Evolutionary conservation across 176 grass and related monocot genomes (phyloP), one percentile per base, ranked within the genome.

Genomic region (Aegilops sharonensis): DNA sequence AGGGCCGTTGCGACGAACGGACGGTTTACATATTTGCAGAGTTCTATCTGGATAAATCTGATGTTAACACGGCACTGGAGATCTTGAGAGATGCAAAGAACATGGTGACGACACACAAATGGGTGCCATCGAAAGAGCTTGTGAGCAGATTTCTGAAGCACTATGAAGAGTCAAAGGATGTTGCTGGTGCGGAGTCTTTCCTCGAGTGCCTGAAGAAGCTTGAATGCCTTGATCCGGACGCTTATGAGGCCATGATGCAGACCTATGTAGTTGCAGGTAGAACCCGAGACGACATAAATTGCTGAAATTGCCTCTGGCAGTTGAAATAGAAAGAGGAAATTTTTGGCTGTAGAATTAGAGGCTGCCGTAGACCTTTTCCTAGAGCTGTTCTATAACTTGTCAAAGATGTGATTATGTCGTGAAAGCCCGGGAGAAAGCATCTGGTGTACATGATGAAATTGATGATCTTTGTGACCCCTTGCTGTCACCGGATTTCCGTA

Each of bases 111-210:
- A 2, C 54, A 21, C 54, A 9, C 54, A 59, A 59, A 59, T 59
- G 54, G 54, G 18, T 21, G 18, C 54, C 7, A 59, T 59, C 54
- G 54, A 59, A 59, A 59, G 54, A 21, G 54, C 54, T 59, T 59
- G 7, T 59, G 6, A 59, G 54, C 54, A 59, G 54, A 59, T 59
- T 59, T 59, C 54, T 21, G 54, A 59, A 59, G 54, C 54, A 59
- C 54, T 59, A 59, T 59, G 54, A 59, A 59, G 54, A 59, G 54
- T 59, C 54, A 59, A 21, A 59, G 35, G 87, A 94, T 79, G 87
- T 68, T 10, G 60, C 83, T 5, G 79, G 87, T 11, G 23, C 50
- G 34, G 87, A 92, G 61, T 52, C 39, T 8, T 86, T 92, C 43
- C 42, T 43, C 3, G 42, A 11, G 42, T 43, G 42, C 42, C 2